phyloP scores from a whole-genome alignment of 805 yeast genomes.

The Debaryomyces hansenii region DNA sequence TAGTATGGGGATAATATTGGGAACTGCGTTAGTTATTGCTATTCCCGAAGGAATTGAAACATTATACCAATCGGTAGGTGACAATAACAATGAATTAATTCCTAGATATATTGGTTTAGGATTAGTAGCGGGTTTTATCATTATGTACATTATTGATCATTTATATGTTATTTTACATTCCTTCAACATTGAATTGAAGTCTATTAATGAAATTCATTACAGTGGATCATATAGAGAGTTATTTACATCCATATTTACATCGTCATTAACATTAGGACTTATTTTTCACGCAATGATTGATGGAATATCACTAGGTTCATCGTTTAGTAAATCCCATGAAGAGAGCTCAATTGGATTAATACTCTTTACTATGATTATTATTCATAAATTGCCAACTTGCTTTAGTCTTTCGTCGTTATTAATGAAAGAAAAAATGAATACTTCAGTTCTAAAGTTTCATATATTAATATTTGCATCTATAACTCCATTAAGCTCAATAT shows the following conservation, averaged over 20 bases:
- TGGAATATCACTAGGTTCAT: slow-evolving; percentile 71
- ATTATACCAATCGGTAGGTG: slow-evolving; percentile 22
- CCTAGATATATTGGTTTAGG: slow-evolving; percentile 44
- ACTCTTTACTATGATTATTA: slow-evolving; percentile 59
- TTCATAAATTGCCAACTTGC: slow-evolving; percentile 76
- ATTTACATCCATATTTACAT: slow-evolving; percentile 27
- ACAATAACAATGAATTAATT: slow-evolving; percentile 16
- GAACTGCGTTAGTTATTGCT: slow-evolving; percentile 58
- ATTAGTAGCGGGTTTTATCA: slow-evolving; percentile 52
- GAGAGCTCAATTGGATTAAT: slow-evolving; percentile 38
- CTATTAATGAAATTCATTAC: background rate
- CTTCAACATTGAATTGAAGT: slow-evolving; percentile 1
- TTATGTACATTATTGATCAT: slow-evolving; percentile 54
- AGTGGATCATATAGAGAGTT: slow-evolving; percentile 2
- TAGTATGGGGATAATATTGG: slow-evolving; percentile 60
- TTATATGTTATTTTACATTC: slow-evolving; percentile 9
- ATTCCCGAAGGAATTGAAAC: slow-evolving; percentile 67
- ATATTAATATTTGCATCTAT: slow-evolving; percentile 52
- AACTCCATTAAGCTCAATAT: slow-evolving; percentile 62
- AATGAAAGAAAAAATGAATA: slow-evolving; percentile 34
- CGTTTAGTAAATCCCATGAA: slow-evolving; percentile 38
- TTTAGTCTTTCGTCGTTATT: slow-evolving; percentile 64
- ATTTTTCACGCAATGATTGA: slow-evolving; percentile 69
- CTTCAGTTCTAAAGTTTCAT: slow-evolving; percentile 41
- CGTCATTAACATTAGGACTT: slow-evolving; percentile 60